Evolutionary conservation across 179 eudicot species (phyloP), one percentile per base, ranked within the genome.

Genomic region (Pouteria campechiana): DNA sequence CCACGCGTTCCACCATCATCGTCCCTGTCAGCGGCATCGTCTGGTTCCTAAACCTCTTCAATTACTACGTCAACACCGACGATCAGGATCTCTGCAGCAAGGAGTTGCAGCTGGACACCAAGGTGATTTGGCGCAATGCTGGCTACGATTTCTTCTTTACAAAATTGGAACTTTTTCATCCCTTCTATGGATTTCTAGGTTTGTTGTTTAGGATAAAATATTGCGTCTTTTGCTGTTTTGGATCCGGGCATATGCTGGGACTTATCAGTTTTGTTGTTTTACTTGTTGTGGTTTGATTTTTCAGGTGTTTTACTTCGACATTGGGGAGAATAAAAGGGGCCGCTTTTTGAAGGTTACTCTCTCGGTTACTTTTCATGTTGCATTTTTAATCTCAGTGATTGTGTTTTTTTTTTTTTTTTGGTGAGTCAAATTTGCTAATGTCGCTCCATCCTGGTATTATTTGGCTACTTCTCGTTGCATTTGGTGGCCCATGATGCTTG

Each of bases 281-380:
- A 2, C 27, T 21, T 11, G 6, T 6, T 32, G 2, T 29, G 17
- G 1, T 54, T 31, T 19, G 16, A 12, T 38, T 47, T 28, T 36
- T 25, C 72, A 88, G 97, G 93, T 86, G 45, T 89, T 85, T 61
- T 89, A 89, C 65, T 89, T 89, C 37, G 97, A 89, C 65, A 70
- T 89, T 52, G 95, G 95, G 6, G 95, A 89, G 61, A 89, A 89
- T 42, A 64, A 93, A 25, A 74, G 95, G 70, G 97, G 97, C 20
- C 95, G 97, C 43, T 89, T 85, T 68, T 55, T 89, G 57, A 85
- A 85, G 88, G 97, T 89, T 49, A 39, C 39, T 9, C 22, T 37
- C 15, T 51, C 23, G 21, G 7, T 44, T 40, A n/a, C 4, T n/a
- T 17, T 13, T n/a, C 5, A 24, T 17, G 17, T 5, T 21, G 12